Evolutionary conservation across 2,329 filamentous ascomycete species (phyloP).

Genomic region (Verticillium klebahnii): DNA sequence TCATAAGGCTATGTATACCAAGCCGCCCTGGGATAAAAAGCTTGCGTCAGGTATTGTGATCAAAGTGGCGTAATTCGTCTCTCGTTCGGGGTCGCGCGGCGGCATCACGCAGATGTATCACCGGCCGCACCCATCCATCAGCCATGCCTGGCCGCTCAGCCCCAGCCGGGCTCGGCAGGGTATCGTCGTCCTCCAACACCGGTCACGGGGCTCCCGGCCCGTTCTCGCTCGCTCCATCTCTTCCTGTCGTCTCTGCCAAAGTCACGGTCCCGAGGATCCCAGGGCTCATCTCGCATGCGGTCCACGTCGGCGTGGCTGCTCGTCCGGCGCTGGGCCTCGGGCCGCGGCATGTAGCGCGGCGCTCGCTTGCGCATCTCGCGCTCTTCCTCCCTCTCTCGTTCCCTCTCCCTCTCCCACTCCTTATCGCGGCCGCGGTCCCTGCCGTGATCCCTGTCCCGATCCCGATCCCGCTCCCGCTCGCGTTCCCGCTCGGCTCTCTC

Average conservation of each 20-base stretch:
- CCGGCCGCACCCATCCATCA: not conserved
- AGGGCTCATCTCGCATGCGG: slow-evolving; percentile 18
- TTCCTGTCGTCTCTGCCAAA: slow-evolving; percentile 10
- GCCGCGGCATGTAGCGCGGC: slow-evolving; percentile 28
- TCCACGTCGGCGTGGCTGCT: slow-evolving; percentile 48
- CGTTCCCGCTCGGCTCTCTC: slow-evolving; percentile 32
- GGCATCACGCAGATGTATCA: not conserved
- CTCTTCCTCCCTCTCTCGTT: slow-evolving; percentile 26
- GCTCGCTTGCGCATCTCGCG: slow-evolving; percentile 24
- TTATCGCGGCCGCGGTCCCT: slow-evolving; percentile 23
- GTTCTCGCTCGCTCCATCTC: slow-evolving; percentile 10
- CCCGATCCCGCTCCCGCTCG: slow-evolving; percentile 31
- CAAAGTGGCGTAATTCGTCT: not conserved
- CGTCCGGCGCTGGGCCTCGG: slow-evolving; percentile 36
- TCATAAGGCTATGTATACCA: not conserved
- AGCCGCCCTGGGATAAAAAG: not conserved
- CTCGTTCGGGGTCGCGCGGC: not conserved
- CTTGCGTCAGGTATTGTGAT: not conserved
- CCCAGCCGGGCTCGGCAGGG: slow-evolving; percentile 10
- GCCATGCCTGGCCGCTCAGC: slow-evolving; percentile 1
- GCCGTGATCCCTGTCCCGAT: slow-evolving; percentile 29
- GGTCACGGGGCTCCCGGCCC: slow-evolving; percentile 8
- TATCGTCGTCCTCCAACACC: slow-evolving; percentile 13
- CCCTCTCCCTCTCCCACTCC: slow-evolving; percentile 25
- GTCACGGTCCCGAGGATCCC: slow-evolving; percentile 12